phyloP scores from a whole-genome alignment of 2,329 filamentous ascomycete species.

The Tympanopsis confertula region DNA sequence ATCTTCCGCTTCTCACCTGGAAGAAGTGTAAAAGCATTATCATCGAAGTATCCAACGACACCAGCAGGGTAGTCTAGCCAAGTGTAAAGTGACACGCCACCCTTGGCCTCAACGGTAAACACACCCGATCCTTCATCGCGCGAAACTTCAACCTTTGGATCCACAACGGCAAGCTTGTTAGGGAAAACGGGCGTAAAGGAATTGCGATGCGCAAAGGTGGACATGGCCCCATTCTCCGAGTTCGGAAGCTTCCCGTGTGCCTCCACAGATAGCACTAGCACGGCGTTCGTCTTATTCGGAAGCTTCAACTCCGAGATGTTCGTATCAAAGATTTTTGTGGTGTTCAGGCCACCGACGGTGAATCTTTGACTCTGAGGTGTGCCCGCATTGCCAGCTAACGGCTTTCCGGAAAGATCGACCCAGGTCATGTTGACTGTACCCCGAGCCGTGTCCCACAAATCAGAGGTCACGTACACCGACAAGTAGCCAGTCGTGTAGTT shows the following conservation, averaged over 20 bases:
- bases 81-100: slow-evolving; percentile 37
- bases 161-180: not conserved
- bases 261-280: not conserved
- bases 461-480: slow-evolving; percentile 41
- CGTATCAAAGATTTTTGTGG: not conserved
- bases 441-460: slow-evolving; percentile 36
- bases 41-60: slow-evolving; percentile 35
- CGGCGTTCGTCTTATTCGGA: not conserved
- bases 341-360: slow-evolving; percentile 19
- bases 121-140: slow-evolving; percentile 15
- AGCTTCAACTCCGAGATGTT: not conserved
- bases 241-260: not conserved
- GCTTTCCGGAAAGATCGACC: slow-evolving; percentile 34
- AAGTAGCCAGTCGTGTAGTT: slow-evolving; percentile 35
- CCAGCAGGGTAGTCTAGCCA: slow-evolving; percentile 40
- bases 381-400: slow-evolving; percentile 12
- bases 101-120: slow-evolving; percentile 33
- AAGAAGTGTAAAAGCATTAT: slow-evolving; percentile 37
- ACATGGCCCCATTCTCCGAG: not conserved
- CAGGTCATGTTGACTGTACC: slow-evolving; percentile 36
- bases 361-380: slow-evolving; percentile 14
- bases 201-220: not conserved
- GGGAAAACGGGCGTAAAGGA: not conserved
- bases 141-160: slow-evolving; percentile 21
- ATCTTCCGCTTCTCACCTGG: slow-evolving; percentile 30